Evolutionary conservation across 352 stramenopile genomes (phyloP), one percentile per base, ranked within the genome.

Genomic region (Pythium pectinolyticum): DNA sequence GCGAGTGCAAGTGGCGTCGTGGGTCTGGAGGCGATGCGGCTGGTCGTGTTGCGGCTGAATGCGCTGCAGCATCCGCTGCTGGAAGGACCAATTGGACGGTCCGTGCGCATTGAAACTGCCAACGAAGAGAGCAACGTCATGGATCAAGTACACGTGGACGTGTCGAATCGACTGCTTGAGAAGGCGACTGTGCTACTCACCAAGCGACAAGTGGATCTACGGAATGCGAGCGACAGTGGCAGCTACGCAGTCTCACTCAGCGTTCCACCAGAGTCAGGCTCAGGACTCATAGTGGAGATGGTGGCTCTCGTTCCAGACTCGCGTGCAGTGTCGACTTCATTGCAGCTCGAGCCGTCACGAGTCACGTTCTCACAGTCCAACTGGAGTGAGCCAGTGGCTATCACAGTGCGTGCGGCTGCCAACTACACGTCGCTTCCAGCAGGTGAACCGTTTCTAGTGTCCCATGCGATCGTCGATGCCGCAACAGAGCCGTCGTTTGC

Each of bases 61-160:
- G 66, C 57, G 19, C 48, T 90, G 3, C 2, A 56, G 19, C 78
- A 91, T 17, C 82, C 84, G 5, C 30, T 69, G 20, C 46, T 91
- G 3, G 84, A 92, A 69, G 84, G 82, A 14, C 63, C 77, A 0
- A 64, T 91, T 10, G 84, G 80, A 0, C 59, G 55, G 30, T 54
- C 47, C 12, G 51, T 90, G 14, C 68, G 80, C 4, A 22, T 92
- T 15, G 74, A 89, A 5, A 90, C 78, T 6, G 59, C 83, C 9
- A 75, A 89, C 58, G 57, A 11, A 17, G 31, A 54, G 51, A 65
- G 51, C 25, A 57, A 46, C 11, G 51, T 89, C 14, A 84, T 91
- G 20, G 79, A 93, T 43, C 84, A 91, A 57, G 53, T 27, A 3
- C 69, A 75, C 34, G 59, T 85, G 39, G 68, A 86, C 41, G 67